phyloP scores from a whole-genome alignment of 768 basidiomycete species.

The Russula earlei region DNA sequence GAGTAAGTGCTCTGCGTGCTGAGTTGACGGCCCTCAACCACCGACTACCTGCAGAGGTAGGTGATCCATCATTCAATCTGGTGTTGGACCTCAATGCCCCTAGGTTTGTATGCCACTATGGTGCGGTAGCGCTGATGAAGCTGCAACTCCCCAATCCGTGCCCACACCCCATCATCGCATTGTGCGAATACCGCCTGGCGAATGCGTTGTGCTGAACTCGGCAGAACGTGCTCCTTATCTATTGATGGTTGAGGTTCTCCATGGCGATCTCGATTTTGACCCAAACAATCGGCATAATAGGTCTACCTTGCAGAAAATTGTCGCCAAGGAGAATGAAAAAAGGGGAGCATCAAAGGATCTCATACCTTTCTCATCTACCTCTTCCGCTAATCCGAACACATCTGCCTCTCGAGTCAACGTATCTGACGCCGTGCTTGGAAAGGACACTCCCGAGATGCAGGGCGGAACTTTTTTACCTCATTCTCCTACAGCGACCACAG shows the following conservation, averaged over 20 bases:
- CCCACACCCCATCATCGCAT: conserved; percentile 83
- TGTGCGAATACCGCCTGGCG: conserved; percentile 94
- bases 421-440: conserved; percentile 23
- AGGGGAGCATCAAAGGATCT: conserved; percentile 51
- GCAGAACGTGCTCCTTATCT: conserved; percentile 94
- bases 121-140: conserved; percentile 65
- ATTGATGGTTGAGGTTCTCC: conserved; percentile 83
- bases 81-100: conserved; percentile 12
- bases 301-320: conserved; percentile 73
- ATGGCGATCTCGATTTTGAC: conserved; percentile 88
- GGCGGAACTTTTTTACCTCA: neutral
- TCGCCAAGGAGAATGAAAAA: conserved; percentile 53
- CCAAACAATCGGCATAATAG: conserved; percentile 74
- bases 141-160: conserved; percentile 30
- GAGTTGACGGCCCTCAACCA: conserved; percentile 95
- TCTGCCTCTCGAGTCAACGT: conserved; percentile 9
- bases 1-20: conserved; percentile 92
- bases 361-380: conserved; percentile 24
- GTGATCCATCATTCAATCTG: conserved; percentile 7
- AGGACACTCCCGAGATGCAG: conserved; percentile 21
- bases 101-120: conserved; percentile 86
- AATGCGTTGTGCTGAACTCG: conserved; percentile 95
- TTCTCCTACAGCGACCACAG: neutral
- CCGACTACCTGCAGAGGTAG: conserved; percentile 89
- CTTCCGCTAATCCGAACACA: conserved; percentile 1